Evolutionary conservation across 2,329 filamentous ascomycete species (phyloP), one percentile per base, ranked within the genome.

Genomic region (Fusarium circinatum): DNA sequence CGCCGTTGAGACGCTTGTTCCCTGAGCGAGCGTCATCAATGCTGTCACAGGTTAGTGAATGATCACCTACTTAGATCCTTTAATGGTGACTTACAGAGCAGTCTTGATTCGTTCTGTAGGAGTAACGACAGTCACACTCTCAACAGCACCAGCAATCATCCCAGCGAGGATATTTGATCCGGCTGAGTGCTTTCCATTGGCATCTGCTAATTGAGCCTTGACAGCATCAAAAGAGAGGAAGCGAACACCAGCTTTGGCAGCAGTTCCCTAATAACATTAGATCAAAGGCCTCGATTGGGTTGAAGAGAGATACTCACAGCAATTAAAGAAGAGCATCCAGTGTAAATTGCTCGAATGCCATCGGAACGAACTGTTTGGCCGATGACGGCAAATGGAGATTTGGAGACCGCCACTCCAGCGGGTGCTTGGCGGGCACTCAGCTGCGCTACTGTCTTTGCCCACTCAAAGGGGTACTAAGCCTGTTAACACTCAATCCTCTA

Each of bases 81-180:
- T 15, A 17, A 34, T 34, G 32, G 15, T 34, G 32, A 34, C 32
- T 34, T 34, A 79, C 75, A 92, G 78, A 0, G 90, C 90, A 3
- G 91, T 93, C 79, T 93, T 93, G 76, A 93, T 89, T 22, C 91
- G 85, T 76, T 93, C 91, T 0, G 89, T 91, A 0, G 91, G 91
- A 5, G 91, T 93, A 2, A 93, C 91, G 4, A 90, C 90, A n/a
- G 88, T 85, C 0, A 91, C 84, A 62, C 86, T 89, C 24, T 91
- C 90, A 1, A 91, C 85, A 1, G 90, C 85, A 0, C 91, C 91
- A 0, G 89, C 88, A 3, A 85, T 82, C 89, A 92, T 92, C 14
- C 91, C 91, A 10, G 90, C 90, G 0, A 89, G 76, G n/a, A 93
- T 85, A 44, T 89, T 91, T 6, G 87, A 82, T 2, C 84, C 76